A percentile compares a stretch with the other conserved stretches of the same genome.
These are phyloP conservation scores for Thielaviopsis ethacetica DNA, from an alignment of 2,329 filamentous ascomycete genomes.

Conservation along the genomic window DNA sequence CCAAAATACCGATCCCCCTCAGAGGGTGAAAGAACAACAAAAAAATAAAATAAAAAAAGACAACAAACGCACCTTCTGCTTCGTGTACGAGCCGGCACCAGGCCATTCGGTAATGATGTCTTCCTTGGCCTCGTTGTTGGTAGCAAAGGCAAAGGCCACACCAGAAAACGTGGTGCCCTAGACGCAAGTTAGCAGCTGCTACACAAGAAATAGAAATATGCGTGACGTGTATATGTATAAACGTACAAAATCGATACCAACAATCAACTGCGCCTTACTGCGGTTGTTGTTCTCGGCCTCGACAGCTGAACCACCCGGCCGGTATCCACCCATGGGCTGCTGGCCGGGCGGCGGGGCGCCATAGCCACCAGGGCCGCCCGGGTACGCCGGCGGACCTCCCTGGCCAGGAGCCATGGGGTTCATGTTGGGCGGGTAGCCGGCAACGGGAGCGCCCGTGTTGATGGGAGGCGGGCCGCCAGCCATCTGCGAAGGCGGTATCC, in stretches of 20 bases:
- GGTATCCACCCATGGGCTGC: conserved; percentile 19
- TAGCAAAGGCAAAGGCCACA: conserved; percentile 91
- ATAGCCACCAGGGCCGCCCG: conserved; percentile 28
- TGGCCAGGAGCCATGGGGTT: conserved; percentile 23
- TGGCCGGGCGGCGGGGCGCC: conserved; percentile 32
- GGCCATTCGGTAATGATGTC: conserved; percentile 99
- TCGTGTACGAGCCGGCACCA: conserved; percentile 89
- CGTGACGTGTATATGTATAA: background rate
- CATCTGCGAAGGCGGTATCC: conserved; percentile 44
- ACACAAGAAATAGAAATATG: background rate
- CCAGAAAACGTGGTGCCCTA: conserved; percentile 96
- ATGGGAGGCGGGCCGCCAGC: conserved; percentile 49
- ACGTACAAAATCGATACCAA: conserved; percentile 94
- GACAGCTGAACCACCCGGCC: conserved; percentile 19
- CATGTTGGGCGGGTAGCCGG: conserved; percentile 44
- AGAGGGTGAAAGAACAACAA: too few species aligned
- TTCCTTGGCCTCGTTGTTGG: conserved; percentile 93
- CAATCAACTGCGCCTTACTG: conserved; percentile 93
- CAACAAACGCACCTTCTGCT: conserved; percentile 64
- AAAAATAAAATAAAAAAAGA: background rate
- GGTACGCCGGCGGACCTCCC: conserved; percentile 23
- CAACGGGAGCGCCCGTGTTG: conserved; percentile 43
- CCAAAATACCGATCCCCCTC: too few species aligned
- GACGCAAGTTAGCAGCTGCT: background rate
- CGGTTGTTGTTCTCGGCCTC: conserved; percentile 80